Percentiles rank a stretch among this genome's conserved stretches.
Evolutionary conservation across 2,329 filamentous ascomycete species (phyloP).

Genomic region (Cladobotryum protrusum): DNA sequence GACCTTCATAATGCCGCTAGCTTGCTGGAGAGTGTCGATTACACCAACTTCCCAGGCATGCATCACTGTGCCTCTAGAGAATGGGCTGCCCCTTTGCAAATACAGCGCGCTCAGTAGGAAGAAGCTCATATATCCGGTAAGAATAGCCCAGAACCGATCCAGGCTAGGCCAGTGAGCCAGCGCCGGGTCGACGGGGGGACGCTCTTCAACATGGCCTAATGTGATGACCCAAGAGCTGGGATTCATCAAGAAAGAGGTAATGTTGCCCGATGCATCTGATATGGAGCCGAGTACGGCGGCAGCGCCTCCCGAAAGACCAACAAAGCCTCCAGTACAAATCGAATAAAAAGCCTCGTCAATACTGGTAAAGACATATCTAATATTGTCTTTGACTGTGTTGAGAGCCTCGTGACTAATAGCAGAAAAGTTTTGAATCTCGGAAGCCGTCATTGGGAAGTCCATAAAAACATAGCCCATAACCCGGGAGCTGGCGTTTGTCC

Average conservation of each 20-base stretch:
- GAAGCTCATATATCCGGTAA: constrained; percentile 74
- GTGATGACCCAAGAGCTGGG: constrained; percentile 55
- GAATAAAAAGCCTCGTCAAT: constrained; percentile 36
- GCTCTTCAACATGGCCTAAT: constrained; percentile 38
- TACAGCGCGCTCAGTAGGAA: constrained; percentile 72
- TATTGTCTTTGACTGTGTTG: constrained; percentile 49
- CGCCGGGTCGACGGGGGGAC: constrained; percentile 43
- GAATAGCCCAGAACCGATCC: constrained; percentile 64
- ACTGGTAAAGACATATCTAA: constrained; percentile 35
- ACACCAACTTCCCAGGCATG: constrained; percentile 68
- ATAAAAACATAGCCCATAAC: constrained; percentile 45
- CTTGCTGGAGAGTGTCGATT: constrained; percentile 81
- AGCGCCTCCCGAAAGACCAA: constrained; percentile 10
- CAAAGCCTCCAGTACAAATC: constrained; percentile 39
- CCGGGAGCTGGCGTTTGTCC: constrained; percentile 38
- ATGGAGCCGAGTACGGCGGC: constrained; percentile 8
- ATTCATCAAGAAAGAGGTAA: constrained; percentile 30
- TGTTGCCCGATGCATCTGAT: constrained; percentile 15
- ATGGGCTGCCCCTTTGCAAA: constrained; percentile 63
- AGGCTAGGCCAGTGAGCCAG: constrained; percentile 62
- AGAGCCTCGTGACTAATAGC: constrained; percentile 68
- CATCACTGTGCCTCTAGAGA: constrained; percentile 51
- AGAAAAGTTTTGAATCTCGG: constrained; percentile 71
- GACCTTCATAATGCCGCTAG: constrained; percentile 94
- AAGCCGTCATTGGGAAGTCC: constrained; percentile 45